Evolutionary conservation across 495 filamentous ascomycete genomes (phyloP).

Genomic region (Pyrenula massariospora): DNA sequence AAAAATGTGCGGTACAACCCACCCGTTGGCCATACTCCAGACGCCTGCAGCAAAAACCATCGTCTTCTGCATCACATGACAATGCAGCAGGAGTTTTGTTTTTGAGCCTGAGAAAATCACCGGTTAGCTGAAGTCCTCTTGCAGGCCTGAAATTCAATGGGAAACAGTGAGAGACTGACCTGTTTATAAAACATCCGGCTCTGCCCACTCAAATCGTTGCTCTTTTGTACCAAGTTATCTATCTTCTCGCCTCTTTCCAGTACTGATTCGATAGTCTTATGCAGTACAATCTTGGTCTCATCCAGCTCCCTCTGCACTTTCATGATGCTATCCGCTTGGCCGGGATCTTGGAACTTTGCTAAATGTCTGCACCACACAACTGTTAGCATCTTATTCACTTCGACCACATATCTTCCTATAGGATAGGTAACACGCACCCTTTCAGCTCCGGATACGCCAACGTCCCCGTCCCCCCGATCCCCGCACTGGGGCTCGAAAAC

Average conservation of each 20-base stretch:
- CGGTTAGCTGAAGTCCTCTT: slow-evolving; percentile 12
- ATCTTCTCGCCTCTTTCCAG: slow-evolving; percentile 72
- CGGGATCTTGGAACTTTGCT: slow-evolving; percentile 77
- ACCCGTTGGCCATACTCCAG: too few species aligned
- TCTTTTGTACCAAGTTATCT: slow-evolving; percentile 79
- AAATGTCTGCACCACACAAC: slow-evolving; percentile 39
- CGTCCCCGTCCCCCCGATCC: slow-evolving; percentile 4
- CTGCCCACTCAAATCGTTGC: slow-evolving; percentile 71
- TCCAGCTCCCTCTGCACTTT: slow-evolving; percentile 95
- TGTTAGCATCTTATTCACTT: not conserved
- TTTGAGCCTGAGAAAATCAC: slow-evolving; percentile 57
- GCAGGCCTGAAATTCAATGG: not conserved
- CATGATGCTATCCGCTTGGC: slow-evolving; percentile 79
- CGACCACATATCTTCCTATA: not conserved
- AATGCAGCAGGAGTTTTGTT: slow-evolving; percentile 89
- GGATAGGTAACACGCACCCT: slow-evolving; percentile 28
- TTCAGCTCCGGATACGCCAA: slow-evolving; percentile 47
- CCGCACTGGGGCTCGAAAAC: slow-evolving; percentile 39
- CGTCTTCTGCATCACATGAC: slow-evolving; percentile 45
- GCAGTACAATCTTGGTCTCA: slow-evolving; percentile 60
- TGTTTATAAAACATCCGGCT: slow-evolving; percentile 94
- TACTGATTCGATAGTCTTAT: slow-evolving; percentile 56
- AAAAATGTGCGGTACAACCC: too few species aligned
- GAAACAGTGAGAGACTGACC: slow-evolving; percentile 27
- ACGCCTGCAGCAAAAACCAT: too few species aligned